A percentile compares a stretch with the other conserved stretches of the same genome.
Conservation (phyloP, 306 rosid genomes). For the Echinosophora koreensis region DNA sequence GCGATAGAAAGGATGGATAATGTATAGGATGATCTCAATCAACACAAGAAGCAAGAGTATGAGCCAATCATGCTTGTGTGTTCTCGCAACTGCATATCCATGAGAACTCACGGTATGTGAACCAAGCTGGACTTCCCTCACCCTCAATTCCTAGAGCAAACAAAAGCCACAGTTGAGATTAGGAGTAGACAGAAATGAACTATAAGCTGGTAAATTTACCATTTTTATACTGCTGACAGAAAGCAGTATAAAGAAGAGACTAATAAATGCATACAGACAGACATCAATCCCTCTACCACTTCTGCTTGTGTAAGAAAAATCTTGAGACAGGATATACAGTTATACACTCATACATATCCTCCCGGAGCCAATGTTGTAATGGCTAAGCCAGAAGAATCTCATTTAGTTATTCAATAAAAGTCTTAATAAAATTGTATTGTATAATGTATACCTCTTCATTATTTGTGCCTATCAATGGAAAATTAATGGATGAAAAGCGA, state of each 20-base stretch:
- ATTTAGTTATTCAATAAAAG: constrained; percentile 36
- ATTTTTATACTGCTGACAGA: constrained; percentile 37
- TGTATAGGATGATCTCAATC: constrained; percentile 48
- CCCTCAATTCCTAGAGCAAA: constrained; percentile 50
- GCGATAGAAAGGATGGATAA: constrained; percentile 84
- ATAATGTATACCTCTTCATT: constrained; percentile 67
- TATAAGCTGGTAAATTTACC: constrained; percentile 30
- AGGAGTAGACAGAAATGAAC: constrained; percentile 34
- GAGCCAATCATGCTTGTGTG: constrained; percentile 85
- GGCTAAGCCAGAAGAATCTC: constrained; percentile 25
- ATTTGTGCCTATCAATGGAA: constrained; percentile 68
- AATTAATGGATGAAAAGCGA: constrained; percentile 57
- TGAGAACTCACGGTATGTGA: constrained; percentile 84
- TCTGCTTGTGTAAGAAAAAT: constrained; percentile 14
- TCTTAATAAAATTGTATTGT: constrained; percentile 33
- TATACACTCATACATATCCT: constrained; percentile 3
- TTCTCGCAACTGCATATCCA: constrained; percentile 69
- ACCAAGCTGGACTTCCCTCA: constrained; percentile 74
- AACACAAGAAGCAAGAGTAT: constrained; percentile 76
- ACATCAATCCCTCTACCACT: constrained; percentile 10
- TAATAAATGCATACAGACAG: not conserved
- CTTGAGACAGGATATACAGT: constrained; percentile 6
- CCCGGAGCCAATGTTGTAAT: not conserved
- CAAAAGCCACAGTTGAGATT: constrained; percentile 38
- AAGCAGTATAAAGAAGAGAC: constrained; percentile 7